These are phyloP conservation scores for Falciphora oryzae DNA, from an alignment of 2,329 filamentous ascomycete species.

Conservation along the genomic window DNA sequence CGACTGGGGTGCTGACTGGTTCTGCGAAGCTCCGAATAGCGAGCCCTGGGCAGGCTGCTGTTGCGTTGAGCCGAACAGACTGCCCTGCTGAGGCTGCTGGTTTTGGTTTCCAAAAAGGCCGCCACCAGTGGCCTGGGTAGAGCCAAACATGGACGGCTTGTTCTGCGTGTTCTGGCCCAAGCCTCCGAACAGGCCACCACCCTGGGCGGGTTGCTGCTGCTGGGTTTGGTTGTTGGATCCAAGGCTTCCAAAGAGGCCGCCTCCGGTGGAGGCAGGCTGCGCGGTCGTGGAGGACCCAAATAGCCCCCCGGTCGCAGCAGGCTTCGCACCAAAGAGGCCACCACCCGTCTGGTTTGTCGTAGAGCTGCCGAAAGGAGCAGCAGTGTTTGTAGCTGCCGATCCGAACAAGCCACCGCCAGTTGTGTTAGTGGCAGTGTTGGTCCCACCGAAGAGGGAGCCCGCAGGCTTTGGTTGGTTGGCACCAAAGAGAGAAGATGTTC, in stretches of 20 bases:
- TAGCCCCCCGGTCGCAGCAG: slow-evolving; percentile 34
- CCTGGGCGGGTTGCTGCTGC: slow-evolving; percentile 30
- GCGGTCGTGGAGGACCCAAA: slow-evolving; percentile 39
- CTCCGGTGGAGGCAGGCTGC: slow-evolving; percentile 31
- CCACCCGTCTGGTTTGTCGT: slow-evolving; percentile 18
- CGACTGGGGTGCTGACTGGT: slow-evolving; percentile 50
- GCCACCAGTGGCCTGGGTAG: slow-evolving; percentile 36
- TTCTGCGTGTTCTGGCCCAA: slow-evolving; percentile 43
- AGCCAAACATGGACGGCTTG: slow-evolving; percentile 52
- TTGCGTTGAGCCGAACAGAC: slow-evolving; percentile 42
- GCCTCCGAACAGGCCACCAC: slow-evolving; percentile 40
- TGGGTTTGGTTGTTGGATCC: slow-evolving; percentile 26
- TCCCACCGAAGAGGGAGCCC: slow-evolving; percentile 11
- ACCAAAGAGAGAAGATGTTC: slow-evolving; percentile 11
- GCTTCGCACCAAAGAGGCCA: slow-evolving; percentile 38
- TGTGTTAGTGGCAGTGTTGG: slow-evolving; percentile 17
- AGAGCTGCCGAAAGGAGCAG: background rate
- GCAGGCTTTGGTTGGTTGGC: slow-evolving; percentile 5
- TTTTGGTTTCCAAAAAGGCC: slow-evolving; percentile 49
- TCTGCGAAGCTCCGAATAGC: slow-evolving; percentile 52
- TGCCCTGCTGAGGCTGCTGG: slow-evolving; percentile 35
- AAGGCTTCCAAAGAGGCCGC: slow-evolving; percentile 46
- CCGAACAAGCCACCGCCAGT: slow-evolving; percentile 38
- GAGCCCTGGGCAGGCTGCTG: slow-evolving; percentile 48
- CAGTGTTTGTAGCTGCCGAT: slow-evolving; percentile 24